Evolutionary conservation across 768 basidiomycete species (phyloP), one percentile per base, ranked within the genome.

Genomic region (Podaxis mareebaensis): DNA sequence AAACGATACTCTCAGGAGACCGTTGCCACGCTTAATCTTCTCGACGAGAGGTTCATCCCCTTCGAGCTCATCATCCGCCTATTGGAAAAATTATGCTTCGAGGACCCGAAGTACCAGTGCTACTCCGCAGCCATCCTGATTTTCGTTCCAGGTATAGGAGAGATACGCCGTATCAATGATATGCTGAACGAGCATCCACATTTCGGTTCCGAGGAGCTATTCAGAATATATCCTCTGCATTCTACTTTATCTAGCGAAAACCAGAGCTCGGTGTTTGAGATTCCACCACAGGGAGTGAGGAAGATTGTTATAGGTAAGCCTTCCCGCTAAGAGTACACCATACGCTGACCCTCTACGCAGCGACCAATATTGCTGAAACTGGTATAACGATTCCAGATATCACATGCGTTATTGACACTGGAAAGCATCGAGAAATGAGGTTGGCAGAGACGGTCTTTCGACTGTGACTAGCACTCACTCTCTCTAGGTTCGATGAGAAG

Each of bases 301-400:
- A 99, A 99, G 77, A 96, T 99, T 67, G 97, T 99, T 54, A 89
- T 99, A 46, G 92, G 95, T 95, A 71, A 44, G 81, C 68, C 22
- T 17, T 51, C 13, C 60, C 64, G 59, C 62, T 60, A 52, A 7
- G 13, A 15, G 33, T n/a, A 28, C 7, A 4, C 38, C 38, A 10
- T 40, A 15, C 42, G 46, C 56, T 60, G 52, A 61, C 66, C 33
- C 7, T 64, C 24, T 40, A 42, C 61, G 60, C 65, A 94, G 92
- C 92, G 2, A 94, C 93, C 38, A 94, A 96, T 70, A 94, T 96
- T 68, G 92, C 94, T 15, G 96, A 99, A 75, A 99, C 96, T 13
- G 96, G 96, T 68, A 93, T 99, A 60, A 99, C 97, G 1, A 99
- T 99, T 60, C 96, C 96, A 5, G 97, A 99, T 69, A 92, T 97